Evolutionary conservation across 2,329 filamentous ascomycete genomes (phyloP), one percentile per base, ranked within the genome.

Genomic region (Myotisia sp.): DNA sequence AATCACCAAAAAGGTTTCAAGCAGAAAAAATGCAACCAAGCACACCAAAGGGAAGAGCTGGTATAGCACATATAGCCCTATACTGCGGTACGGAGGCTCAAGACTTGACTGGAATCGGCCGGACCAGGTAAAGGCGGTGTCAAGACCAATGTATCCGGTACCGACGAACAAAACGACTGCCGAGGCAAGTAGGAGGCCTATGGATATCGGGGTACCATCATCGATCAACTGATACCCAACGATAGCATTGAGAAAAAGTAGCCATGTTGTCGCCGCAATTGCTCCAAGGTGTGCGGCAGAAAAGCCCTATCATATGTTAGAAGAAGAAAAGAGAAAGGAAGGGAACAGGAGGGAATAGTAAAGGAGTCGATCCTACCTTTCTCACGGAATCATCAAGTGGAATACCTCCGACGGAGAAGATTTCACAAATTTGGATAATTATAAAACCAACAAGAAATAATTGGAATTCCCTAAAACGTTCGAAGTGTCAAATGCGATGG

Each of bases 201-300:
- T 51, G 0, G 87, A 95, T 16, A 92, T 58, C 1, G 79, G 68
- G 1, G 90, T 98, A 30, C 90, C 90, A 48, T 98, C 90, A 46
- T 98, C 90, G 28, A 95, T 66, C 14, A 95, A 62, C 54, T 98
- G 90, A 56, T 82, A 98, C 29, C 90, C 90, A 29, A 98, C 84
- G 3, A 92, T 63, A 3, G 83, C 85, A 51, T 95, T 95, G 46
- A 95, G 68, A 61, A 95, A 73, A 3, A 98, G 69, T 21, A 93
- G 75, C 87, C 87, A 98, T 30, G 76, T 71, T 1, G 85, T 86
- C 10, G 87, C 83, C 37, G 80, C 72, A 38, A 98, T 92, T 44
- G 86, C 74, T 40, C 83, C 90, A 38, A 98, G 73, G 55, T 98
- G 90, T 24, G 90, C 77, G 21, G 80, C 86, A 9, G 81, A 82